Conservation (phyloP, 345 rosid genomes). For the Moricandia moricandioides region DNA sequence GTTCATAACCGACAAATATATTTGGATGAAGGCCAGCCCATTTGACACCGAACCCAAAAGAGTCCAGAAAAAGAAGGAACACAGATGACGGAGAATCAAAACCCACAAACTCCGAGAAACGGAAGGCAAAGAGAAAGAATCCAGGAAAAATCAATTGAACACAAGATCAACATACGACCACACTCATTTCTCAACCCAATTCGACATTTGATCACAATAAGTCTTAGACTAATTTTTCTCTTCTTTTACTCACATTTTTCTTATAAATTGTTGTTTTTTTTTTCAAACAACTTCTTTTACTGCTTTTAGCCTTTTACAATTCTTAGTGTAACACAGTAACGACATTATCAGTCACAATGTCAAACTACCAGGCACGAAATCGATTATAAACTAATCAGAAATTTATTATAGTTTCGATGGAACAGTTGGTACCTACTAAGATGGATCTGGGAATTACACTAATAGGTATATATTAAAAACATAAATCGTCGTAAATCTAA, state of each 20-base stretch:
- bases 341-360: neutral
- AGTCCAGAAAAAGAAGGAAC: neutral
- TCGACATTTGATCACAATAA: neutral
- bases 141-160: neutral
- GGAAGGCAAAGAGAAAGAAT: too few species aligned
- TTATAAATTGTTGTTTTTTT: neutral
- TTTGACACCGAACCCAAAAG: neutral
- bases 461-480: neutral
- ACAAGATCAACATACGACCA: neutral
- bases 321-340: neutral
- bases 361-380: neutral
- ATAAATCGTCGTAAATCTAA: constrained; percentile 13
- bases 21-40: neutral
- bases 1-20: neutral
- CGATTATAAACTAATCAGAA: constrained; percentile 12
- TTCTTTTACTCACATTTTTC: neutral
- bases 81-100: too few species aligned
- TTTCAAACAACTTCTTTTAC: neutral
- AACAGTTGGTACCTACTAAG: constrained; percentile 32
- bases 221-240: neutral
- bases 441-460: constrained; percentile 29
- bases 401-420: constrained; percentile 27
- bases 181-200: neutral
- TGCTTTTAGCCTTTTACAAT: neutral
- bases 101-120: too few species aligned